Evolutionary conservation across 2,329 filamentous ascomycete species (phyloP).

Genomic region (Arthrobotrys megalospora): DNA sequence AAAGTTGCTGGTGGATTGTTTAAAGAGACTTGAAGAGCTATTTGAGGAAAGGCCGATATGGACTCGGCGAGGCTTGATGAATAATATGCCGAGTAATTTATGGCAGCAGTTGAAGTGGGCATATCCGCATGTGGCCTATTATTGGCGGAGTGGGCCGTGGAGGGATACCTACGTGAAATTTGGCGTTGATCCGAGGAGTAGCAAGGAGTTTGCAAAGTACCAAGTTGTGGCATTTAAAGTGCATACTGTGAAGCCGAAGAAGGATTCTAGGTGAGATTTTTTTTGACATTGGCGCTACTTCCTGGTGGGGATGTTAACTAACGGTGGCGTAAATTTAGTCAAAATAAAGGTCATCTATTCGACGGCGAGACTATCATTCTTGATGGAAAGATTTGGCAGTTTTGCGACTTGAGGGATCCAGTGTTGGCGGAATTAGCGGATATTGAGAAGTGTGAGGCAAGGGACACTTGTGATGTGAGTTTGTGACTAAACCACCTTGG

Average conservation of each 20-base stretch:
- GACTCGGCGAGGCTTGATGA: constrained; percentile 85
- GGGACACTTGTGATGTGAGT: constrained; percentile 62
- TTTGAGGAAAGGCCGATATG: constrained; percentile 85
- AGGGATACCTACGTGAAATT: constrained; percentile 87
- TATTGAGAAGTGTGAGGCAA: constrained; percentile 71
- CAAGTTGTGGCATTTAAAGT: constrained; percentile 92
- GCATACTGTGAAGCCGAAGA: constrained; percentile 65
- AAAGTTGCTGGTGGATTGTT: constrained; percentile 67
- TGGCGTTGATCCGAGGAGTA: constrained; percentile 85
- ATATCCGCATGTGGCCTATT: constrained; percentile 88
- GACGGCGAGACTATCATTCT: constrained; percentile 65
- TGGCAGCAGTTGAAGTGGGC: constrained; percentile 76
- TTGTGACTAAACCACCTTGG: background rate
- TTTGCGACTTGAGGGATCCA: constrained; percentile 91
- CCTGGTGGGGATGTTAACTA: background rate
- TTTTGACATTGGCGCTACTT: background rate
- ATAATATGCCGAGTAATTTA: constrained; percentile 75
- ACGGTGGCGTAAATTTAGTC: constrained; percentile 9
- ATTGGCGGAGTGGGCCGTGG: constrained; percentile 93
- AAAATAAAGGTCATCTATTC: constrained; percentile 47
- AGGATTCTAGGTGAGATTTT: constrained; percentile 29
- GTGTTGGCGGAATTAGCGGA: constrained; percentile 78
- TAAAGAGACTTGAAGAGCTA: constrained; percentile 73
- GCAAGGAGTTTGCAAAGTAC: constrained; percentile 83
- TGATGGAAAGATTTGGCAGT: constrained; percentile 93